phyloP scores from a whole-genome alignment of 371 early-diverging fungal species.

The Dinochytrium kinnereticum region DNA sequence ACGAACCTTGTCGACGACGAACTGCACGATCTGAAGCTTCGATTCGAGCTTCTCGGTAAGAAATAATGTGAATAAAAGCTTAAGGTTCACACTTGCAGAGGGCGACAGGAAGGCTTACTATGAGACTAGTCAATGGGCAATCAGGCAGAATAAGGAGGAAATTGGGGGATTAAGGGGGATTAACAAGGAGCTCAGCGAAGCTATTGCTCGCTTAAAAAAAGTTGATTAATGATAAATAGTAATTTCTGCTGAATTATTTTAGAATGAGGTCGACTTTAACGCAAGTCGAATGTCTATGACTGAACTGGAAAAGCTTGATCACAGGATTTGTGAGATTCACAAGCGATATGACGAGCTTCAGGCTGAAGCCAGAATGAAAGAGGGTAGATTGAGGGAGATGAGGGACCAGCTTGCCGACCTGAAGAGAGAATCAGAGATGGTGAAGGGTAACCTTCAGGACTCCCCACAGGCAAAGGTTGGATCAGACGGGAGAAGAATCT shows the following conservation, averaged over 20 bases:
- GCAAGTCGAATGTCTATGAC: constrained; percentile 45
- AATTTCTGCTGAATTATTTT: background rate
- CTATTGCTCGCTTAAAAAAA: constrained; percentile 58
- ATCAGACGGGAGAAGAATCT: background rate
- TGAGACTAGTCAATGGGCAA: constrained; percentile 63
- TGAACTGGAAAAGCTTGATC: constrained; percentile 58
- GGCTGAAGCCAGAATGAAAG: constrained; percentile 54
- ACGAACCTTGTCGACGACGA: constrained; percentile 55
- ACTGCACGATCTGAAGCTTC: constrained; percentile 62
- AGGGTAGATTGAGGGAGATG: constrained; percentile 47
- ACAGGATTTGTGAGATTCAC: constrained; percentile 58
- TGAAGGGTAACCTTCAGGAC: constrained; percentile 51
- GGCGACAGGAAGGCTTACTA: constrained; percentile 67
- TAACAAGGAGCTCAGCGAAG: constrained; percentile 59
- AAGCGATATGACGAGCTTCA: constrained; percentile 60
- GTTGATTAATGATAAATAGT: constrained; percentile 25
- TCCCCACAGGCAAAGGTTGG: constrained; percentile 54
- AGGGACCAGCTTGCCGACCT: constrained; percentile 53
- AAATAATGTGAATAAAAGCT: background rate
- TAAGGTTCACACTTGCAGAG: constrained; percentile 39
- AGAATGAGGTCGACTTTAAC: constrained; percentile 45
- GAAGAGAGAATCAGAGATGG: constrained; percentile 50
- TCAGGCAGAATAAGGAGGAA: constrained; percentile 64
- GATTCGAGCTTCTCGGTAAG: constrained; percentile 62
- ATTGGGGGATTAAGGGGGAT: constrained; percentile 47